Conservation (phyloP, 176 grass and related monocot genomes). For the Carex scoparia region DNA sequence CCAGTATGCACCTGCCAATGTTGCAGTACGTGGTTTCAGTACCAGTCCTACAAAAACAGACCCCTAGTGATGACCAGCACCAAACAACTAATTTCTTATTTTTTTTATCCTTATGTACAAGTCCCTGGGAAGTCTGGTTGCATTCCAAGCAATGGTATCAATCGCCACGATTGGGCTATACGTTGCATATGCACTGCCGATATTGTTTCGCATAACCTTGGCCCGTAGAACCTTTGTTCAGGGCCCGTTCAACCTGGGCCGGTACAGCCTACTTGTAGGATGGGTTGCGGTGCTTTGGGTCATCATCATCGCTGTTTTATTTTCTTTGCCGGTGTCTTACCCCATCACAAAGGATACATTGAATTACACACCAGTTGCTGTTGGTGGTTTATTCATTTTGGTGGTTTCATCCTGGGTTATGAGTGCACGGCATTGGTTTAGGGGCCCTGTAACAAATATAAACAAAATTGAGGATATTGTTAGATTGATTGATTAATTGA, state of each 20-base stretch:
- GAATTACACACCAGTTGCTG: constrained; percentile 29
- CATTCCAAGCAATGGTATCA: constrained; percentile 99
- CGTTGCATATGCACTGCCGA: constrained; percentile 79
- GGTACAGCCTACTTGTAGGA: constrained; percentile 52
- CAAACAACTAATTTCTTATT: background rate
- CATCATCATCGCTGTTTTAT: constrained; percentile 86
- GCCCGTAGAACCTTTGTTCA: constrained; percentile 56
- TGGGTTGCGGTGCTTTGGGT: constrained; percentile 91
- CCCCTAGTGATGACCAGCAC: too few relatives aligned
- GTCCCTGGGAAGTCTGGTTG: constrained; percentile 81
- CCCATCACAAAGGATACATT: constrained; percentile 78
- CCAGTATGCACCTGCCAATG: too few relatives aligned
- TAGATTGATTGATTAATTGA: background rate
- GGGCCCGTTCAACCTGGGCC: constrained; percentile 80
- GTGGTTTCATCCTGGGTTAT: constrained; percentile 23
- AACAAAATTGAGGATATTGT: background rate
- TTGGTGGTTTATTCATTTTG: constrained; percentile 25
- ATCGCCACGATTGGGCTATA: constrained; percentile 89
- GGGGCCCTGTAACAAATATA: constrained; percentile 25
- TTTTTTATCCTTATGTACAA: constrained; percentile 28
- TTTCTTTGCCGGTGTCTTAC: constrained; percentile 78
- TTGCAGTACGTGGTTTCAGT: background rate
- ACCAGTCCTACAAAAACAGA: background rate
- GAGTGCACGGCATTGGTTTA: constrained; percentile 74
- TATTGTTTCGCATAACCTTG: constrained; percentile 78